Conservation (phyloP, 495 filamentous ascomycete genomes). For the Parmelia sp. region DNA sequence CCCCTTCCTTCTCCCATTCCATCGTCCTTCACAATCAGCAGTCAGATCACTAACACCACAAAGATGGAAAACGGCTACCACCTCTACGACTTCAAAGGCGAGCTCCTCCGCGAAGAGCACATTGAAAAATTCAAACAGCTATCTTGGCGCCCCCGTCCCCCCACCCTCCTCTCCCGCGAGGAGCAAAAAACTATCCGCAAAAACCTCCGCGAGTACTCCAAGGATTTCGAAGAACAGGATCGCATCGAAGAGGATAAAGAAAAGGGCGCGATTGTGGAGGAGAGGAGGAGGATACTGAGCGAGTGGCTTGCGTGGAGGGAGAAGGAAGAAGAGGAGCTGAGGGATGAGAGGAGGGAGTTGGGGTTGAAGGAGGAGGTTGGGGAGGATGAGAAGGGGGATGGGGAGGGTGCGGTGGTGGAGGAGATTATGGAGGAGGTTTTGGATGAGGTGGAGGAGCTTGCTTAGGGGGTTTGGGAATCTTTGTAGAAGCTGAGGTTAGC, state of each 20-base stretch:
- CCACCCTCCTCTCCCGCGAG: conserved; percentile 81
- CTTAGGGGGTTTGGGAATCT: conserved; percentile 2
- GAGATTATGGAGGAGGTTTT: conserved; percentile 92
- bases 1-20: too few relatives aligned
- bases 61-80: conserved; percentile 99
- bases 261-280: conserved; percentile 87
- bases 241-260: conserved; percentile 83
- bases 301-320: conserved; percentile 89
- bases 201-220: conserved; percentile 94
- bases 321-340: conserved; percentile 63
- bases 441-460: conserved; percentile 84
- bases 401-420: conserved; percentile 69
- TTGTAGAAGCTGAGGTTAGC: not conserved
- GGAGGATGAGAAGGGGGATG: conserved; percentile 45
- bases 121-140: conserved; percentile 98
- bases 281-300: conserved; percentile 69
- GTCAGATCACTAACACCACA: not conserved
- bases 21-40: not conserved
- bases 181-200: conserved; percentile 97
- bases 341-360: conserved; percentile 60
- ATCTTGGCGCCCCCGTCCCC: conserved; percentile 84
- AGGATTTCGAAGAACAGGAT: conserved; percentile 92
- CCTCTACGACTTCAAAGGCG: conserved; percentile 91
- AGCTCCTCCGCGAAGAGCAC: conserved; percentile 80
- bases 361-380: conserved; percentile 59